A percentile compares a stretch with the other conserved stretches of the same genome.
Conservation (phyloP, 2,329 filamentous ascomycete species). For the Chaetomium sp. region DNA sequence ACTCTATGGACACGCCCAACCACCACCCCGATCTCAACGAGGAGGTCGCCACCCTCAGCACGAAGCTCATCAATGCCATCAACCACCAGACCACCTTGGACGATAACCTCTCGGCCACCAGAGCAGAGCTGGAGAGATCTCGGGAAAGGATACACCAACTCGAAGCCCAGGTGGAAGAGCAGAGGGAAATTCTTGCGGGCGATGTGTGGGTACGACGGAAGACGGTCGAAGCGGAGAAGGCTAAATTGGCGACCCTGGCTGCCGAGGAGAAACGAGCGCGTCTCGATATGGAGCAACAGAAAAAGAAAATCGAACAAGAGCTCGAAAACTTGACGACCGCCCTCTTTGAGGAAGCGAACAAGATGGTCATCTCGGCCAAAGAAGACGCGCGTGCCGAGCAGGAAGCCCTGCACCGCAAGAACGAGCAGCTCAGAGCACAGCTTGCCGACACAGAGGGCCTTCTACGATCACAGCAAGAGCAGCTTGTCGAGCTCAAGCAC, state of each 20-base stretch:
- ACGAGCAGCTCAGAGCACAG: slow-evolving; percentile 83
- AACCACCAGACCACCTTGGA: slow-evolving; percentile 93
- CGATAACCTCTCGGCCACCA: slow-evolving; percentile 79
- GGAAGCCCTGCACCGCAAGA: slow-evolving; percentile 78
- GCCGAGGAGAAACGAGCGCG: slow-evolving; percentile 67
- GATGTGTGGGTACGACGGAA: slow-evolving; percentile 76
- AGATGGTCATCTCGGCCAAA: slow-evolving; percentile 92
- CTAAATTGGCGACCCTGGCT: slow-evolving; percentile 58
- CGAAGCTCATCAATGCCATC: slow-evolving; percentile 95
- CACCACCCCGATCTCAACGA: slow-evolving; percentile 61
- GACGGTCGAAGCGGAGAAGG: slow-evolving; percentile 73
- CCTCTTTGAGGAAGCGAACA: slow-evolving; percentile 97
- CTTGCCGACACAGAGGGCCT: slow-evolving; percentile 84
- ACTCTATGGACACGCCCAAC: slow-evolving; percentile 37
- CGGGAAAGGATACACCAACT: slow-evolving; percentile 67
- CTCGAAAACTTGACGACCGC: slow-evolving; percentile 87
- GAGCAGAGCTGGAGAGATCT: slow-evolving; percentile 78
- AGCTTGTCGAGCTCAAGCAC: slow-evolving; percentile 84
- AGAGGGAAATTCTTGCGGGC: slow-evolving; percentile 71
- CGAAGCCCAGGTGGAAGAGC: slow-evolving; percentile 65
- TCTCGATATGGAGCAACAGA: slow-evolving; percentile 71
- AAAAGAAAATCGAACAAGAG: slow-evolving; percentile 88
- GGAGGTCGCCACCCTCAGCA: slow-evolving; percentile 88
- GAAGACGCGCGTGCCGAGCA: slow-evolving; percentile 85
- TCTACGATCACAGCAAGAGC: slow-evolving; percentile 87